These are phyloP conservation scores for Metarhizium brunneum DNA, from an alignment of 2,329 filamentous ascomycete genomes.

Conservation along the genomic window DNA sequence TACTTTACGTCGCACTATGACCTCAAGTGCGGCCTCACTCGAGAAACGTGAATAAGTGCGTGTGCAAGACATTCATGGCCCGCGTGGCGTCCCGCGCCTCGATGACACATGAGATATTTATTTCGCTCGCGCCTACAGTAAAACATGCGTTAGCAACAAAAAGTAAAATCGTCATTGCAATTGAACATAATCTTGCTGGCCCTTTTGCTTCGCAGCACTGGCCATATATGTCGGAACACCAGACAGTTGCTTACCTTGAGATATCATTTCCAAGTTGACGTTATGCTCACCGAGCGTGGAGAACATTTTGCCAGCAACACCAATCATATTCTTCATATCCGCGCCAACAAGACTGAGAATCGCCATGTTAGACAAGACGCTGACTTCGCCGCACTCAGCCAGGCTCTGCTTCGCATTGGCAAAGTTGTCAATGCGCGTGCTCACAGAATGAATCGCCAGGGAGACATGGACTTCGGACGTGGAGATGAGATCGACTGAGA, in stretches of 20 bases:
- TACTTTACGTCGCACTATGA: neutral
- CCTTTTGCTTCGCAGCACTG: neutral
- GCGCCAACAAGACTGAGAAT: constrained; percentile 91
- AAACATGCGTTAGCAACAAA: constrained; percentile 6
- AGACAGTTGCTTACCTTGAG: constrained; percentile 59
- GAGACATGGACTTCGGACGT: constrained; percentile 96
- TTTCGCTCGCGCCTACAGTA: constrained; percentile 78
- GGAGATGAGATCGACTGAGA: constrained; percentile 93
- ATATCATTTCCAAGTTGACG: constrained; percentile 99
- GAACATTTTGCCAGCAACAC: constrained; percentile 91
- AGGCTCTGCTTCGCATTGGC: constrained; percentile 63
- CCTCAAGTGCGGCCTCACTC: constrained; percentile 39
- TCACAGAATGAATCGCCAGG: constrained; percentile 85
- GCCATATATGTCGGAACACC: neutral
- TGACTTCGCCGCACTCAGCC: constrained; percentile 76
- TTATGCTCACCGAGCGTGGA: constrained; percentile 85
- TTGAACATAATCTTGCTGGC: neutral
- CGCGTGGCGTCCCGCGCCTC: constrained; percentile 83
- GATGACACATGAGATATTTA: constrained; percentile 98
- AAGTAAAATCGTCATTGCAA: neutral
- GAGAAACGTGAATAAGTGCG: constrained; percentile 91
- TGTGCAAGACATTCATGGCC: constrained; percentile 93
- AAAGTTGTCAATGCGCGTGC: constrained; percentile 52
- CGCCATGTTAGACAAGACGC: constrained; percentile 84
- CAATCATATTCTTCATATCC: constrained; percentile 96